Conservation (phyloP, 805 yeast species). For the Cyberlindnera saturnus region DNA sequence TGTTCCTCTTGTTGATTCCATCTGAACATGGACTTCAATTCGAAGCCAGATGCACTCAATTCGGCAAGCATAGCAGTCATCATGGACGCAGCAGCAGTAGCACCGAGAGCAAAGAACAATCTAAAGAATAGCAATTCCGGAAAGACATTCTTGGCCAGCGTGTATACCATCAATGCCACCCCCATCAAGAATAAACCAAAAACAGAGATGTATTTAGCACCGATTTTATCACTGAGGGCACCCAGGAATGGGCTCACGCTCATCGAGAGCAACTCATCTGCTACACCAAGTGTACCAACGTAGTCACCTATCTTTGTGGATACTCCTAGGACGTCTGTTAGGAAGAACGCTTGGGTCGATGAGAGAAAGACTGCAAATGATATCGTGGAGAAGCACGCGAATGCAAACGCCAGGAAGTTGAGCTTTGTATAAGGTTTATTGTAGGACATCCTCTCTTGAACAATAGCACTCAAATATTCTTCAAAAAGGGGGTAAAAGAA, state of each 20-base stretch:
- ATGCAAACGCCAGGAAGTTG: conserved; percentile 28
- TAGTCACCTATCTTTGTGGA: conserved; percentile 34
- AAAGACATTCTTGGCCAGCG: conserved; percentile 36
- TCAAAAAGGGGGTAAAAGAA: no score
- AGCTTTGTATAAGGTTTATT: conserved; percentile 18
- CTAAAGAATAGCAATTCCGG: conserved; percentile 49
- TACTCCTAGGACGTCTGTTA: conserved; percentile 31
- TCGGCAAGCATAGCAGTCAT: conserved; percentile 56
- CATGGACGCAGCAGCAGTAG: conserved; percentile 48
- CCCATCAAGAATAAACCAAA: conserved; percentile 45
- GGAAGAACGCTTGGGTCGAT: conserved; percentile 39
- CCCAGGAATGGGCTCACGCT: conserved; percentile 57
- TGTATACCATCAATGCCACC: conserved; percentile 42
- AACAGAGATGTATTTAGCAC: conserved; percentile 48
- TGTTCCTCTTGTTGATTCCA: conserved; percentile 7
- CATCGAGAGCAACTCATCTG: conserved; percentile 55
- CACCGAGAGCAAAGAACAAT: conserved; percentile 56
- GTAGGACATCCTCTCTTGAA: conserved; percentile 3
- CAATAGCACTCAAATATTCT: no score
- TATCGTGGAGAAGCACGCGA: conserved; percentile 33
- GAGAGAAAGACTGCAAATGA: conserved; percentile 37
- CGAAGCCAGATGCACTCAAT: conserved; percentile 40
- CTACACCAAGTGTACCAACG: conserved; percentile 45
- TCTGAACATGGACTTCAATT: conserved; percentile 17
- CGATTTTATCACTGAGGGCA: conserved; percentile 54